Base-by-base conservation (phyloP, 1,284 basidiomycete genomes). In the Schizophyllum amplum region DNA sequence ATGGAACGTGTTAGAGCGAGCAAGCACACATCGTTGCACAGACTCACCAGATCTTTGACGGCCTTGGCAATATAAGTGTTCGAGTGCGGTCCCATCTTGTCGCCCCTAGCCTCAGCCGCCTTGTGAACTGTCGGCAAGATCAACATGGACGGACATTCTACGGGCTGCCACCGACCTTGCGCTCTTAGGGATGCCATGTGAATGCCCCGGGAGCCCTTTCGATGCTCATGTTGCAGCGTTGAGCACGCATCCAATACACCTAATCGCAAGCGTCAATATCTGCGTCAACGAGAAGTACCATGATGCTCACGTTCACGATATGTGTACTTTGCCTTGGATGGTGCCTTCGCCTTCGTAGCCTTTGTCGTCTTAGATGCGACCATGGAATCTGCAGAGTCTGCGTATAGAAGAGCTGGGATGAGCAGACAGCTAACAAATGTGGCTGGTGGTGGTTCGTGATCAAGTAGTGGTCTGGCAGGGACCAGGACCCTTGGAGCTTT, bases 11-110 rank as follows among this genome's bases (percentile, higher is more conserved):
- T 57, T 17, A 47, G 42, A 51, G 20, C 21, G 47, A 17, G 58
- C 51, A 21, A 47, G 23, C 21, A 47, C 46, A 27, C 15, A 50
- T 24, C 51, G 47, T 15, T 17, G 50, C 48, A 4, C 25, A 7
- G 4, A 67, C 75, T 20, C 51, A 80, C 80, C 53, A 82, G 68
- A 60, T 71, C 75, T 22, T 74, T 68, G 5, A 81, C 68, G n/a
- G 78, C 72, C 58, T 74, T 75, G n/a, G 67, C 63, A 20, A 82
- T 74, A 72, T 75, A 79, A 23, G 66, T 72, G n/a, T 71, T 66
- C 79, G 79, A 81, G 50, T 75, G 69, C 3, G 76, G 76, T 4
- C 79, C 79, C 17, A 81, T 68, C 55, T 69, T 74, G 54, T 79
- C 79, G 55, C 75, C 70, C 49, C 70, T 72, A n/a, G 67, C 68